Evolutionary conservation across 306 rosid genomes (phyloP), one percentile per base, ranked within the genome.

Genomic region (Ormosia emarginata): DNA sequence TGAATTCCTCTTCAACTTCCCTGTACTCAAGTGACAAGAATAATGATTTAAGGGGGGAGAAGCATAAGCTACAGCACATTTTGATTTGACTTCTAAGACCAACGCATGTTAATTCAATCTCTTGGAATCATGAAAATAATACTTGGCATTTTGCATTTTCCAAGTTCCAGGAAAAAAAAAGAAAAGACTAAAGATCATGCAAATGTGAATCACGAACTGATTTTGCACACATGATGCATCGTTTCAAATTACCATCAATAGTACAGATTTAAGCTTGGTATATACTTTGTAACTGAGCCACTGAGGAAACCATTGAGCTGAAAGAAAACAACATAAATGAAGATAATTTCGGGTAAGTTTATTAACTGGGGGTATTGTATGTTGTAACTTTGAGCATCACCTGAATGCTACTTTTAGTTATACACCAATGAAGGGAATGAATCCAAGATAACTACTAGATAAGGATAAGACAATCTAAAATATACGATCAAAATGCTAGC

Each of bases 1-100:
- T 67, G 95, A 86, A 66, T 50, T 90, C 79, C 86, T 78, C 87
- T 89, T 85, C 72, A 78, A 84, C 58, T 73, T 88, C 30, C 85
- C 98, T 95, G 83, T 29, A 73, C 76, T 55, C 80, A 83, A 71
- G 71, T 64, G 9, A 61, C 36, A 14, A 17, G 76, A 58, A 81
- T 9, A 84, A 24, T n/a, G 61, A 68, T 40, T 70, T 33, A 66
- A 77, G 58, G 75, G 65, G 43, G 61, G 39, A 61, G 67, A 69
- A 33, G 58, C 71, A 80, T 36, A 52, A 79, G 67, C 79, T 44
- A 68, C 29, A 41, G 33, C 69, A 56, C 8, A 41, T 50, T 50
- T 67, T 33, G 50, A 29, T 77, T 52, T 58, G 67, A 40, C 65
- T 65, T 68, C 62, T 56, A 37, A 29, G 17, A 84, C 68, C 44